Base-by-base conservation (phyloP, 306 rosid species). In the Begonia loranthoides region DNA sequence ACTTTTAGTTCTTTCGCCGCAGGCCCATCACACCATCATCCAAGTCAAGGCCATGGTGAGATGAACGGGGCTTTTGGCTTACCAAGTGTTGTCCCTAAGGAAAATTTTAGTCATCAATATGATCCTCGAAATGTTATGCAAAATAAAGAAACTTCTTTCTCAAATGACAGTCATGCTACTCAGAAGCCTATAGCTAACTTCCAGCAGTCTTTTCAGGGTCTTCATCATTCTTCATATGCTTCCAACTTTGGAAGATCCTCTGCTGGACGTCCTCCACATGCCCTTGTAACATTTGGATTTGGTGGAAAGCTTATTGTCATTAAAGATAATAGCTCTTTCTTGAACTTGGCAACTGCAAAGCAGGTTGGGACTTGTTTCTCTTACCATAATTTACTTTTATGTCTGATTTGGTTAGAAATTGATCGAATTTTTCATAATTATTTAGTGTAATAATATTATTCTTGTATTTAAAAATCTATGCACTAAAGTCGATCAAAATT, bases 251-350 rank as follows among this genome's bases (percentile, higher is more conserved):
- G 67, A 66, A 71, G 87, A 66, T 77, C 97, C 50, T 82, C 87
- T 5, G 93, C 78, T 48, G 93, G 93, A 47, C 95, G 95, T 22
- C 97, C 97, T 67, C 76, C 84, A 21, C 97, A 84, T 75, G 80
- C 95, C 38, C 58, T 88, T 15, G 97, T 75, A 41, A 77, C 95
- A 16, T 88, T 88, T 17, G 95, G 97, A n/a, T 88, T 88, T 71
- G 97, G 97, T n/a, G 95, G 97, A 59, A 88, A 84, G 66, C 97
- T 88, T 70, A 50, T 88, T 24, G 52, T 88, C 62, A 76, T 77
- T 93, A 84, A 88, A 58, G 80, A 77, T 28, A 28, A 28, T 61
- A 73, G 75, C 73, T 54, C 54, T 19, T 45, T 66, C 61, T 60
- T 64, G 12, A 76, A 72, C 70, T 68, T 83, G 45, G 66, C 79